Percentiles rank a stretch among this genome's conserved stretches.
Conservation (phyloP, 208 protist genomes). For the Tritrichomonas musculus region DNA sequence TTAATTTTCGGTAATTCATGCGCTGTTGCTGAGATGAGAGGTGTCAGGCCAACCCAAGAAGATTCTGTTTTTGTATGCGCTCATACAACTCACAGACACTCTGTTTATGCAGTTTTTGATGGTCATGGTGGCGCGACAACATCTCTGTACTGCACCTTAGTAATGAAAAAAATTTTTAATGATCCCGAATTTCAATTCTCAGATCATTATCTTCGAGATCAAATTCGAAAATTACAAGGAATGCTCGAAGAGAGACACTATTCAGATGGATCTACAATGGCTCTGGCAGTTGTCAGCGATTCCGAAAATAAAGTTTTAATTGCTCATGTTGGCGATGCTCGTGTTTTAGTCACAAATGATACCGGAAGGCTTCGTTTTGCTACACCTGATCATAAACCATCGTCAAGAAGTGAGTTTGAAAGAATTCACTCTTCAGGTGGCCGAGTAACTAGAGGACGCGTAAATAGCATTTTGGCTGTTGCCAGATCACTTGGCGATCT, state of each 20-base stretch:
- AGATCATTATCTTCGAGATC: neutral
- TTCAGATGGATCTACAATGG: slow-evolving; percentile 8
- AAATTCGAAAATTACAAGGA: no score
- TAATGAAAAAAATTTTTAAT: neutral
- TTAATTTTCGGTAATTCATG: no score
- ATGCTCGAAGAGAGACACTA: neutral
- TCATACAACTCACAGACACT: neutral
- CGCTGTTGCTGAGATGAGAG: neutral
- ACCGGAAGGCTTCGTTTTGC: neutral
- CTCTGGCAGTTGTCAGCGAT: neutral
- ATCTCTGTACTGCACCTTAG: neutral
- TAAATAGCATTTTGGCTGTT: neutral
- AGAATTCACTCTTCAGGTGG: neutral
- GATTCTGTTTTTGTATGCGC: neutral
- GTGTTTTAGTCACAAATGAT: neutral
- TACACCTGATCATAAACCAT: neutral
- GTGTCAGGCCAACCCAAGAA: neutral
- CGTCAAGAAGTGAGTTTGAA: neutral
- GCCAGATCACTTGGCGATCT: neutral
- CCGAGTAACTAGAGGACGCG: neutral
- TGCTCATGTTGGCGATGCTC: neutral
- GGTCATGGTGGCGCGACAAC: neutral
- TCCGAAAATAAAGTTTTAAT: neutral
- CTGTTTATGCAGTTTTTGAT: neutral
- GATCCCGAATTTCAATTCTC: neutral